Evolutionary conservation across 73 alveolate genomes (phyloP), one percentile per base, ranked within the genome.

Genomic region (Paramecium pentaurelia): DNA sequence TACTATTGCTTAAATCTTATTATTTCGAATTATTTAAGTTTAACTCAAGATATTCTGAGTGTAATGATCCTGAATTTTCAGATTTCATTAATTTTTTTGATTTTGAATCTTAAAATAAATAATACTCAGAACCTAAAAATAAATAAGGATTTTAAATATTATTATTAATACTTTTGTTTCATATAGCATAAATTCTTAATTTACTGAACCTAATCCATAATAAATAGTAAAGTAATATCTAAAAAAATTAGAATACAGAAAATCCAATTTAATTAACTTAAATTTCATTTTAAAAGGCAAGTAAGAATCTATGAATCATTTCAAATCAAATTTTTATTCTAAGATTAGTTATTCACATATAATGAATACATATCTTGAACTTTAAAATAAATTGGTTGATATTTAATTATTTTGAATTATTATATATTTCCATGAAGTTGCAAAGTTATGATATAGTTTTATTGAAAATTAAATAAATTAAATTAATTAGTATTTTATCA

Each of bases 51-150:
- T 54, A 54, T 2, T 54, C 32, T 18, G 70, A 14, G 70, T 64
- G 10, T 64, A 25, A 14, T 64, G 84, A 28, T 28, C 49, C 84
- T 64, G 49, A 64, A 34, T 11, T 34, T 28, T 64, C 84, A 64
- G 84, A 64, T 64, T 64, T 64, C 84, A 64, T 64, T 8, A 60
- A 64, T 54, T 18, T 54, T 54, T 54, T 20, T 22, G 12, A 64
- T 64, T 64, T 64, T 64, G 49, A 64, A 64, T 64, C 84, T 34
- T 64, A 64, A 64, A 64, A 64, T 64, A 64, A 64, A 64, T 64
- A 64, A 28, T 64, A 64, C 49, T 54, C 28, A 18, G 34, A 18
- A 54, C 32, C 70, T 54, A 54, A 4, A 16, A 6, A 34, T 64
- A 28, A 64, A 34, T 32, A 28, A 64, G 11, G 70, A 54, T 18